Evolutionary conservation across 352 stramenopile genomes (phyloP), one percentile per base, ranked within the genome.

Genomic region (Phytophthora palmivora): DNA sequence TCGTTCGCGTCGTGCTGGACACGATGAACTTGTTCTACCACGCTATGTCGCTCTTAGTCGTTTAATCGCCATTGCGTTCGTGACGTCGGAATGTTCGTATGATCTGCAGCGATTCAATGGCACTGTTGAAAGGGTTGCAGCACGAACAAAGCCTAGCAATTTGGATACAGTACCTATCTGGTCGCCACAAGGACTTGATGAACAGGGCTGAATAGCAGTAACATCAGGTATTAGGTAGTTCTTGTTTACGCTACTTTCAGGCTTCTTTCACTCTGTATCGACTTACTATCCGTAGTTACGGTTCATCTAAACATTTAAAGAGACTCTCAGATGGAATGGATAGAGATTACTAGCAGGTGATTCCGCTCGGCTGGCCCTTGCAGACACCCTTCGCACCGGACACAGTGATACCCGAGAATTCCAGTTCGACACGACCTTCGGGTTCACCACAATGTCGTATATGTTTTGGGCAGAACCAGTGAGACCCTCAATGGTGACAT

Each of bases 391-490:
- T 58, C 15, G 45, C 30, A 15, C 45, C 61, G 2, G 30, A 49
- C 39, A 61, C 51, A 14, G 45, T 61, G 34, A 72, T 67, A 6
- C 49, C 53, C 24, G 41, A 61, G n/a, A n/a, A n/a, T n/a, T n/a
- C n/a, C n/a, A n/a, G 37, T 32, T 33, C 14, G 63, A 72, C 9
- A 63, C 56, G 0, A 62, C 50, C 3, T 32, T 55, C 19, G 63
- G 48, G 39, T 72, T 64, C 9, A 46, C 44, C 15, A 63, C 28
- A 19, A 67, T 67, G 21, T 72, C 63, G 43, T 67, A 74, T 4
- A 62, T 6, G 15, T 54, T 56, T 16, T 28, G 28, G 22, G 51
- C 52, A 5, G 59, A 60, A 16, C 65, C 65, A 0, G 47, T 48
- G 42, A 74, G 48, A 16, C 56, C 51, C 37, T 57, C 28, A 10